Evolutionary conservation across 2,329 filamentous ascomycete genomes (phyloP).

Genomic region (Beauveria varroae): DNA sequence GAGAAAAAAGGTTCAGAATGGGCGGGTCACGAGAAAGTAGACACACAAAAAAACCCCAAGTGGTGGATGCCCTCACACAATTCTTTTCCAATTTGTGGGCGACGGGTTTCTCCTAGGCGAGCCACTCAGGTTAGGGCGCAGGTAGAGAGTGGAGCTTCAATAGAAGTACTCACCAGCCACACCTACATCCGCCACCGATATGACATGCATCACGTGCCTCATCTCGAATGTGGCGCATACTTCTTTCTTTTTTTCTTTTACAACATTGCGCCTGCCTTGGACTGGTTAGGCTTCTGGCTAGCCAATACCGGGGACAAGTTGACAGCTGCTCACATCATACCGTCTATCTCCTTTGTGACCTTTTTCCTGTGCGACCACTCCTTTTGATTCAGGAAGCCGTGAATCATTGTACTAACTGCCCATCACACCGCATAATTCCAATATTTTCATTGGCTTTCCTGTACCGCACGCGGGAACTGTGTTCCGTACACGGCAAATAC

Average conservation of each 20-base stretch:
- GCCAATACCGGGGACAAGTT: not conserved
- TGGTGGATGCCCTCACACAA: constrained; percentile 2
- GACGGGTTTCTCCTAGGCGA: constrained; percentile 15
- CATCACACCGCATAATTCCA: not conserved
- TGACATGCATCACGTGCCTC: constrained; percentile 2
- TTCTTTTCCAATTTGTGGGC: constrained; percentile 11
- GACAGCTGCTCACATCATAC: not conserved
- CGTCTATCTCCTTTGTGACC: not conserved
- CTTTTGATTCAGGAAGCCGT: not conserved
- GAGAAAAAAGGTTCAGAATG: constrained; percentile 11
- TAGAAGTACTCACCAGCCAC: constrained; percentile 6
- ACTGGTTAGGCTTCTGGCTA: not conserved
- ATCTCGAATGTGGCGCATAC: constrained; percentile 5
- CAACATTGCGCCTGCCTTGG: not conserved
- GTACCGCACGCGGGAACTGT: not conserved
- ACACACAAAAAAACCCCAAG: not conserved
- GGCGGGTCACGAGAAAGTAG: constrained; percentile 5
- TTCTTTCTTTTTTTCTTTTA: not conserved
- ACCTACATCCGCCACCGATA: not conserved
- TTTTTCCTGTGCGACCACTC: not conserved
- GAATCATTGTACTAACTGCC: not conserved
- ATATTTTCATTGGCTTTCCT: not conserved
- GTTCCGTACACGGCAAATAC: not conserved
- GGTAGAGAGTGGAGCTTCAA: not conserved
- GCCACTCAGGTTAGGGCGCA: constrained; percentile 19